Percentiles rank a stretch among this genome's conserved stretches.
These are phyloP conservation scores for Ogataea methanolica DNA, from an alignment of 805 yeast species.

Conservation along the genomic window DNA sequence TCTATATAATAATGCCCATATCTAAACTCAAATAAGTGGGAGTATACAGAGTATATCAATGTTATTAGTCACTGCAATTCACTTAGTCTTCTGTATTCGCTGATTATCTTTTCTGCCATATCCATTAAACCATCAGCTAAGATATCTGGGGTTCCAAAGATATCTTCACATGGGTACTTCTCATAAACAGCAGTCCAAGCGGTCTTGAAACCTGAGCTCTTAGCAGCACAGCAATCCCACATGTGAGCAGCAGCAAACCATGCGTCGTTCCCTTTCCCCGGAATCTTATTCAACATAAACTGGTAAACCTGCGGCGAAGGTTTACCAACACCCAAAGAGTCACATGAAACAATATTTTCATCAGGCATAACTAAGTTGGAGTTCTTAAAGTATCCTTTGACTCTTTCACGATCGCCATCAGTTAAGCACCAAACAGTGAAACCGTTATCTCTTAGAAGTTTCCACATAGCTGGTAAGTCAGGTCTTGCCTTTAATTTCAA, in stretches of 20 bases:
- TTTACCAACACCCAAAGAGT: constrained; percentile 26
- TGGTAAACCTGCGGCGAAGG: constrained; percentile 27
- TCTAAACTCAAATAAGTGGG: no score
- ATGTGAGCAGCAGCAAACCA: constrained; percentile 31
- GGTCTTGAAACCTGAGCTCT: constrained; percentile 26
- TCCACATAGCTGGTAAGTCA: constrained; percentile 26
- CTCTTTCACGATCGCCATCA: constrained; percentile 26
- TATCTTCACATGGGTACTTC: constrained; percentile 25
- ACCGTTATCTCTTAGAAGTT: constrained; percentile 25
- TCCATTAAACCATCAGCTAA: constrained; percentile 26
- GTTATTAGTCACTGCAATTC: background rate
- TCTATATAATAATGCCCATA: no score
- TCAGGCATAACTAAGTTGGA: constrained; percentile 26
- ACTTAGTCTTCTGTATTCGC: constrained; percentile 8
- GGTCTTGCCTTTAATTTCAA: constrained; percentile 24
- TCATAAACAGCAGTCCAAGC: constrained; percentile 31
- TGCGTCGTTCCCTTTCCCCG: constrained; percentile 25
- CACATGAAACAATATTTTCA: constrained; percentile 28
- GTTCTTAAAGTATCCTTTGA: constrained; percentile 23
- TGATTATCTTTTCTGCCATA: constrained; percentile 28
- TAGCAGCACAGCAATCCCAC: constrained; percentile 32
- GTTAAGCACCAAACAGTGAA: constrained; percentile 30
- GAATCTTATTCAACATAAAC: constrained; percentile 22
- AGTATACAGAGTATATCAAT: no score
- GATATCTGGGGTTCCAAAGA: constrained; percentile 29